A percentile compares a stretch with the other conserved stretches of the same genome.
phyloP scores from a whole-genome alignment of 2,329 filamentous ascomycete species.

The Mycosphaerella sp. region DNA sequence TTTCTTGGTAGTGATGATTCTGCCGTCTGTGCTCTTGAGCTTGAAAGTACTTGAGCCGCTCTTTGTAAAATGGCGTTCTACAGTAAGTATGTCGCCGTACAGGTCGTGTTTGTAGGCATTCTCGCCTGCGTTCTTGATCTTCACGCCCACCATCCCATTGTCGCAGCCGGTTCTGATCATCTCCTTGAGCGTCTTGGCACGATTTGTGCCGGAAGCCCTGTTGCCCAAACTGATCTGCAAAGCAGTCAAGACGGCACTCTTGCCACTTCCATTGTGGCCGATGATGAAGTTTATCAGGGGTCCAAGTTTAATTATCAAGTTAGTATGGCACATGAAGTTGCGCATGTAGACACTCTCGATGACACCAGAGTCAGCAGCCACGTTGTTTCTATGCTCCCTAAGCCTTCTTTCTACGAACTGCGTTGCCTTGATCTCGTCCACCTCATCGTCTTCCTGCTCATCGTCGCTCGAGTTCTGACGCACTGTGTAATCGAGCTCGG shows the following conservation, averaged over 20 bases:
- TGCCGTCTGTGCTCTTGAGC: slow-evolving; percentile 66
- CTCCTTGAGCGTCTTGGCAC: slow-evolving; percentile 79
- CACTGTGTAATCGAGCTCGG: slow-evolving; percentile 16
- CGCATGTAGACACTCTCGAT: slow-evolving; percentile 79
- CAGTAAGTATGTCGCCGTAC: slow-evolving; percentile 76
- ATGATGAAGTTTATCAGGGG: slow-evolving; percentile 98
- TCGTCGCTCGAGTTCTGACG: slow-evolving; percentile 19
- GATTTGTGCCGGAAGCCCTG: slow-evolving; percentile 87
- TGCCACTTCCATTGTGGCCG: slow-evolving; percentile 94
- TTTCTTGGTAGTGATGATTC: slow-evolving; percentile 73
- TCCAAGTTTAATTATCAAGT: slow-evolving; percentile 75
- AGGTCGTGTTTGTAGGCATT: slow-evolving; percentile 76
- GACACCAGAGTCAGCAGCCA: slow-evolving; percentile 74
- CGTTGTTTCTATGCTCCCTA: slow-evolving; percentile 50
- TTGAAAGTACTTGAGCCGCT: slow-evolving; percentile 70
- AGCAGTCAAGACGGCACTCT: slow-evolving; percentile 90
- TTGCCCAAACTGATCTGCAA: slow-evolving; percentile 91
- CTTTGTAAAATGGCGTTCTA: slow-evolving; percentile 83
- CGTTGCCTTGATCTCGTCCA: slow-evolving; percentile 26
- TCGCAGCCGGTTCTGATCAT: slow-evolving; percentile 88
- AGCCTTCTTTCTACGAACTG: slow-evolving; percentile 31
- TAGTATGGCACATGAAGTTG: slow-evolving; percentile 95
- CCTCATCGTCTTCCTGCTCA: slow-evolving; percentile 27
- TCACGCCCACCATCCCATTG: slow-evolving; percentile 65
- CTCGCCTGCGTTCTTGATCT: slow-evolving; percentile 82